Evolutionary conservation across 192 early-diverging fungal species (phyloP), one percentile per base, ranked within the genome.

Genomic region (Chytriomyces sp.): DNA sequence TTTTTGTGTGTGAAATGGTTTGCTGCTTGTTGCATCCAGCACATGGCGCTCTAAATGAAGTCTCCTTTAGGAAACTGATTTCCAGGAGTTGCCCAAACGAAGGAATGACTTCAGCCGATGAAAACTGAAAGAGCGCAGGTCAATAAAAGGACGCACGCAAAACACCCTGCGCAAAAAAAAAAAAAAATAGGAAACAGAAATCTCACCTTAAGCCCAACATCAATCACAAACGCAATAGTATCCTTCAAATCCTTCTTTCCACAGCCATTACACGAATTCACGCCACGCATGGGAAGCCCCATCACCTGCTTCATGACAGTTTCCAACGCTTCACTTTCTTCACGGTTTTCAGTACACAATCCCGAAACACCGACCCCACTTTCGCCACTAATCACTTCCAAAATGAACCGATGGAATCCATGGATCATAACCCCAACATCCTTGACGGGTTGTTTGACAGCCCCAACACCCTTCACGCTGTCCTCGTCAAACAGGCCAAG

Each of bases 401-500:
- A 84, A 43, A 99, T 86, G 77, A 99, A 98, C 16, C 97, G 93
- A 71, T 89, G 86, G 69, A 95, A 94, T 43, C 90, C 93, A 77
- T 97, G 96, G 28, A 95, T 95, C 65, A 97, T 79, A 13, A 90
- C 80, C 0, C 88, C 85, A 79, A 93, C 53, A 20, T 57, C 53
- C 3, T 57, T 11, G 11, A 18, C 13, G 20, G 53, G 95, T 28
- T 91, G 85, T 1, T 85, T 83, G n/a, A 9, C 43, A 10, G 71
- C 45, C 1, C 24, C 61, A 62, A 18, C 71, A 45, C 13, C 18
- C 11, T 53, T 45, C 45, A 26, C 60, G 20, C 59, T 18, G 18
- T 96, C 94, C 4, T 95, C 93, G 69, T 98, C 96, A 68, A 98
- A 91, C 6, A 99, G 83, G 0, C 92, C 95, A 61, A 99, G 80